These are phyloP conservation scores for Gossypium raimondii DNA, from an alignment of 345 rosid genomes.

Conservation along the genomic window DNA sequence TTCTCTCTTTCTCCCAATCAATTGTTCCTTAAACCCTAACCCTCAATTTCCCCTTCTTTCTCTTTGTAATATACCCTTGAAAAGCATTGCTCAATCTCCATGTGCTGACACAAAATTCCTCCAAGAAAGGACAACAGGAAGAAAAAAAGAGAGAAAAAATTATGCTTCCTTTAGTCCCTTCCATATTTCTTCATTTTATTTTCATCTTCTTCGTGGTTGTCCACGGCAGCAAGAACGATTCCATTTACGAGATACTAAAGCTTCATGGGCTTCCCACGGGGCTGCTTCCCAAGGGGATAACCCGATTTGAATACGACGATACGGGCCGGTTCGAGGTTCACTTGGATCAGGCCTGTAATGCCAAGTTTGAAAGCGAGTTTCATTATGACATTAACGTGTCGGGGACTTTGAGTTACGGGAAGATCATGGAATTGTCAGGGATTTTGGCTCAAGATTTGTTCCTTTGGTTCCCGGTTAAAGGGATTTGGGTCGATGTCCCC, in stretches of 20 bases:
- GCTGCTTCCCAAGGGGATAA: constrained; percentile 75
- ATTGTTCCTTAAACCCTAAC: constrained; percentile 42
- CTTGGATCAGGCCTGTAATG: constrained; percentile 76
- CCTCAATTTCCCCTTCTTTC: background rate
- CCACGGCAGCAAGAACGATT: constrained; percentile 22
- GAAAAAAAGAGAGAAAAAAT: background rate
- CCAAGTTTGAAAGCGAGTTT: constrained; percentile 78
- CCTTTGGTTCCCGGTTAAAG: constrained; percentile 85
- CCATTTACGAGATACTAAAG: constrained; percentile 60
- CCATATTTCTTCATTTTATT: constrained; percentile 27
- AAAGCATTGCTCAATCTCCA: background rate
- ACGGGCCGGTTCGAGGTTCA: constrained; percentile 66
- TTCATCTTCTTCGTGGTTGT: constrained; percentile 18
- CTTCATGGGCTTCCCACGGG: constrained; percentile 73
- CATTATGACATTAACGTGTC: constrained; percentile 74
- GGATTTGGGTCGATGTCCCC: constrained; percentile 76
- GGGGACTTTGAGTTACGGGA: constrained; percentile 52
- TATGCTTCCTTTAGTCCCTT: constrained; percentile 15
- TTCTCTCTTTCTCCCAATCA: background rate
- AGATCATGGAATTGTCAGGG: constrained; percentile 64
- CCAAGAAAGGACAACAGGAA: background rate
- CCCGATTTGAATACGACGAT: constrained; percentile 39
- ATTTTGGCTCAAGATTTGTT: constrained; percentile 82
- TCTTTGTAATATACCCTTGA: background rate
- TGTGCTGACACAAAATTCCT: constrained; percentile 9